phyloP scores from a whole-genome alignment of 2,329 filamentous ascomycete species.

The Aspergillus transmontanensis region DNA sequence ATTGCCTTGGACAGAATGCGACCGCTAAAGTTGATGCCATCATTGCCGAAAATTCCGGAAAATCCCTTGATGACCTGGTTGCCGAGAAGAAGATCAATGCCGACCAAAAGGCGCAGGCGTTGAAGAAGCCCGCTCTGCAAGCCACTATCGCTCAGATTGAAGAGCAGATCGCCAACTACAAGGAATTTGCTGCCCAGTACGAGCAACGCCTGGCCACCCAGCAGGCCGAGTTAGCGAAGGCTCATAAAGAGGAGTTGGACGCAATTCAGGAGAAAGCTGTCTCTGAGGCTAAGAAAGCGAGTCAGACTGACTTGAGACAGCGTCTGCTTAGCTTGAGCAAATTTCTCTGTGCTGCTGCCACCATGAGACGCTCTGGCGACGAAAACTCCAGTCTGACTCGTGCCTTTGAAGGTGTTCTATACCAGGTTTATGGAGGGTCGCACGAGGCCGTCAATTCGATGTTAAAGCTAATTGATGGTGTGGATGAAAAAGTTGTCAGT shows the following conservation, averaged over 20 bases:
- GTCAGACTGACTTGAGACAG: constrained; percentile 53
- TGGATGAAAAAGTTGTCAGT: constrained; percentile 59
- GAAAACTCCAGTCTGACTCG: constrained; percentile 60
- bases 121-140: constrained; percentile 65
- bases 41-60: constrained; percentile 61
- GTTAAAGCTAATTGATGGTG: constrained; percentile 62
- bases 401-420: constrained; percentile 65
- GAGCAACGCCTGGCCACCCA: constrained; percentile 58
- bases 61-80: constrained; percentile 65
- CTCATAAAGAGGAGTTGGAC: constrained; percentile 59
- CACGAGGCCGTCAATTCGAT: constrained; percentile 60
- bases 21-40: constrained; percentile 64
- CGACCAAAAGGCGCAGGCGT: constrained; percentile 64
- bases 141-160: constrained; percentile 59
- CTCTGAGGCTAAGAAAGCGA: constrained; percentile 51
- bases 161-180: constrained; percentile 63
- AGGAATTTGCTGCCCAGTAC: constrained; percentile 61
- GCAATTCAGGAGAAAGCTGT: constrained; percentile 54
- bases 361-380: constrained; percentile 61
- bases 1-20: constrained; percentile 48
- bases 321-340: constrained; percentile 62
- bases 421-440: constrained; percentile 66
- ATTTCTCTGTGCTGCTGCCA: constrained; percentile 65
- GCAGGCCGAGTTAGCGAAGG: constrained; percentile 57
- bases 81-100: constrained; percentile 64